Conservation (phyloP, 1,139 yeast genomes). For the Diutina neorugosa region DNA sequence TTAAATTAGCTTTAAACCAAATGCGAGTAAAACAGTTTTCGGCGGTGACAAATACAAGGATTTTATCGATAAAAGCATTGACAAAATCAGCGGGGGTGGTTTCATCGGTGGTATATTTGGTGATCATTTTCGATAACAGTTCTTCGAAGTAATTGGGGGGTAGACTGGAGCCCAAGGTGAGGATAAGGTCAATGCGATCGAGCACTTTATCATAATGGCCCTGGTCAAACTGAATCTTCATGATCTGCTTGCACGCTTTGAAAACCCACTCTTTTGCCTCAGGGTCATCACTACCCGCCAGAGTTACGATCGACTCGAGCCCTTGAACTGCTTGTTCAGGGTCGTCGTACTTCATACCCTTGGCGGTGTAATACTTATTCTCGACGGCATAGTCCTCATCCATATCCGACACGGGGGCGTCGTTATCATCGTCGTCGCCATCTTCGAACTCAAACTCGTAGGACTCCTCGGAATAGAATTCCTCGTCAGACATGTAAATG, state of each 20-base stretch:
- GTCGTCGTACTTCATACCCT: slow-evolving; percentile 46
- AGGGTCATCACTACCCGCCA: slow-evolving; percentile 8
- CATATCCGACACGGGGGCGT: slow-evolving; percentile 13
- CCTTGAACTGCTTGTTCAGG: slow-evolving; percentile 17
- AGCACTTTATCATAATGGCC: slow-evolving; percentile 24
- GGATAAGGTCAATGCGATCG: slow-evolving; percentile 14
- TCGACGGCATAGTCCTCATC: slow-evolving; percentile 21
- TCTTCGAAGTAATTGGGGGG: slow-evolving; percentile 46
- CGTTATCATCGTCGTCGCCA: slow-evolving; percentile 31
- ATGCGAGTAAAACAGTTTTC: background rate
- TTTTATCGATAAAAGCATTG: slow-evolving; percentile 17
- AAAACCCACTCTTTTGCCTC: slow-evolving; percentile 31
- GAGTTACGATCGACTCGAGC: slow-evolving; percentile 6
- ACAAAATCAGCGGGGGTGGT: slow-evolving; percentile 16
- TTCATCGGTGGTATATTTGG: slow-evolving; percentile 23
- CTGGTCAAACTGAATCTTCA: slow-evolving; percentile 38
- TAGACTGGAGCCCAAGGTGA: slow-evolving; percentile 16
- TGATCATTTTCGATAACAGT: slow-evolving; percentile 44
- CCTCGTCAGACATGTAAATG: slow-evolving; percentile 39
- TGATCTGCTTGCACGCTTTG: slow-evolving; percentile 53
- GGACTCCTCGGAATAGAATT: slow-evolving; percentile 47
- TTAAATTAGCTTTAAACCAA: background rate
- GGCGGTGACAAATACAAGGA: slow-evolving; percentile 9
- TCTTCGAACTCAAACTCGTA: slow-evolving; percentile 59
- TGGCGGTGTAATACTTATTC: slow-evolving; percentile 49